Percentiles rank a stretch among this genome's conserved stretches.
Conservation (phyloP, 345 rosid genomes). For the Gossypium sturtianum region DNA sequence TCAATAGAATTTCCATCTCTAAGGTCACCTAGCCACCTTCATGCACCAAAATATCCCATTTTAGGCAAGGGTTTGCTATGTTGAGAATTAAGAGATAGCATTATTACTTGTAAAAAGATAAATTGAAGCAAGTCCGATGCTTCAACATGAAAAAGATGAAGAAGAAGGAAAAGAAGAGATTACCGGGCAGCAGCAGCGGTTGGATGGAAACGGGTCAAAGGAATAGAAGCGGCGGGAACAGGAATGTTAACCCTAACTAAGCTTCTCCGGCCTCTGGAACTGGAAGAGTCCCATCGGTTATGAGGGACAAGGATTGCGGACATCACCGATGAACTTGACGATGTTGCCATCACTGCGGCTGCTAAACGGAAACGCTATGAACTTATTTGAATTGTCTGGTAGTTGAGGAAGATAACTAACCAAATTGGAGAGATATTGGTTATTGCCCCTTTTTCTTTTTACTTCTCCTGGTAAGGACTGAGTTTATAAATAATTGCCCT, state of each 20-base stretch:
- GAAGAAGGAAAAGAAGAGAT: neutral
- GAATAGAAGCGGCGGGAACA: slow-evolving; percentile 6
- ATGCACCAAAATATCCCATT: slow-evolving; percentile 15
- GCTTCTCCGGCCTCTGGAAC: slow-evolving; percentile 14
- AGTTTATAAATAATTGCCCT: no score
- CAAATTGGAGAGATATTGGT: neutral
- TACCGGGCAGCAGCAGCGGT: slow-evolving; percentile 5
- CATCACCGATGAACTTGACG: slow-evolving; percentile 31
- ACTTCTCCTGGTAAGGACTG: neutral
- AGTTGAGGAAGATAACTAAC: neutral
- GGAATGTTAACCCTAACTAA: slow-evolving; percentile 26
- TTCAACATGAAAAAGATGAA: neutral
- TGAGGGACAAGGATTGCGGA: slow-evolving; percentile 27
- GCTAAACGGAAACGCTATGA: neutral
- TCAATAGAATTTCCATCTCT: slow-evolving; percentile 19
- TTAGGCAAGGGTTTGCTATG: neutral
- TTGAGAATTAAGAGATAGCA: neutral
- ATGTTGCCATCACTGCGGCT: slow-evolving; percentile 29
- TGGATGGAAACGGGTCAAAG: slow-evolving; percentile 18
- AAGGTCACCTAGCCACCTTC: slow-evolving; percentile 36
- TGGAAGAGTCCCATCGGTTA: slow-evolving; percentile 18
- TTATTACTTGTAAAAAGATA: neutral
- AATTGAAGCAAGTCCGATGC: no score
- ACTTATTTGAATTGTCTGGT: neutral
- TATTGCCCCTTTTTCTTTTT: no score